Conservation (phyloP, 1,284 basidiomycete species). For the Exobasidium rhododendri region DNA sequence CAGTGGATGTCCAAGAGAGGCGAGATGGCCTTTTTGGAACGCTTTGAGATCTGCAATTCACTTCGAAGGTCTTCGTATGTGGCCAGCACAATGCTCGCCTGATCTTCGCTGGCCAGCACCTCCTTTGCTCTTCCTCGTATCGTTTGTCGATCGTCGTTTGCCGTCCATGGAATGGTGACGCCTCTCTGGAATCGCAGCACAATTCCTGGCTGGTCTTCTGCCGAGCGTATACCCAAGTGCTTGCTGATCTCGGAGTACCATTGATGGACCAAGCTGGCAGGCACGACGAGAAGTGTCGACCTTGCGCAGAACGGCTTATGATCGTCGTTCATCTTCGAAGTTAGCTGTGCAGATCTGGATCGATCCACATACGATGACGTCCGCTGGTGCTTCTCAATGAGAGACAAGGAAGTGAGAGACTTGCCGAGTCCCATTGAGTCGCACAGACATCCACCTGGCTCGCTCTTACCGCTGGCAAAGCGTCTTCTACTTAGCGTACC, state of each 20-base stretch:
- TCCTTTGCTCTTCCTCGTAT: conserved; percentile 19
- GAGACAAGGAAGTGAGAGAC: conserved; percentile 30
- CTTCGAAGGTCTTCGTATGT: conserved; percentile 33
- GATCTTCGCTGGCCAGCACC: conserved; percentile 20
- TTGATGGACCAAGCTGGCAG: conserved; percentile 32
- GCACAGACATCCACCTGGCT: conserved; percentile 37
- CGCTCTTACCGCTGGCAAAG: conserved; percentile 24
- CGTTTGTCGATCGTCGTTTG: conserved; percentile 8
- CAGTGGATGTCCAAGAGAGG: conserved; percentile 38
- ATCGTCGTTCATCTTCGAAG: conserved; percentile 17
- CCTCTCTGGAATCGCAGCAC: conserved; percentile 19
- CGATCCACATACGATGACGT: conserved; percentile 23
- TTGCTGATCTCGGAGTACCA: conserved; percentile 37
- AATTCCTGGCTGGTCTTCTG: not conserved
- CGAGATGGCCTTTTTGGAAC: not conserved
- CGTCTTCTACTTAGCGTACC: conserved; percentile 27
- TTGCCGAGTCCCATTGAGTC: conserved; percentile 42
- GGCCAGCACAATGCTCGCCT: conserved; percentile 26
- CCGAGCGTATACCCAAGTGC: conserved; percentile 24
- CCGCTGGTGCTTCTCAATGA: conserved; percentile 29
- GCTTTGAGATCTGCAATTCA: conserved; percentile 25
- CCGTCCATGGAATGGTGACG: conserved; percentile 25
- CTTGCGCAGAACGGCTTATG: conserved; percentile 22
- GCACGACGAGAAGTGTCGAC: conserved; percentile 36
- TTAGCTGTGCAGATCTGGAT: conserved; percentile 29